Base-by-base conservation (phyloP, 2,329 filamentous ascomycete species). In the Fusarium clavum region DNA sequence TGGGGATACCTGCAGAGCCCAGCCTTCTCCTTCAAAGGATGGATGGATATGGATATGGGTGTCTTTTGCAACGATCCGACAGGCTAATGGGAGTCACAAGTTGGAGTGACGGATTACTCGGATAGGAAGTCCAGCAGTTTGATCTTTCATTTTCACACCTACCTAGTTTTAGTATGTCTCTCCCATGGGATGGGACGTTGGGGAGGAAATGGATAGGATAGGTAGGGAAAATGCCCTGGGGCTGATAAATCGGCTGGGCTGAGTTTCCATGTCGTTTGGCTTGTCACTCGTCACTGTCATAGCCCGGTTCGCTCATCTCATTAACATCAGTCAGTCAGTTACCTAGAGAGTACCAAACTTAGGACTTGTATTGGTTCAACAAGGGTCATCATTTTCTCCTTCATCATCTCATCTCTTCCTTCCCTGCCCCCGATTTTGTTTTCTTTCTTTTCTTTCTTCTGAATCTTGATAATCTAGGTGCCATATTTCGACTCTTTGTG, bases 201-300 rank as follows among this genome's bases (percentile, higher is more conserved):
- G 22, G 48, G 32, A 38, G 32, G 14, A n/a, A 20, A 52, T 27
- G 45, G 45, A 57, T 57, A 24, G 48, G 34, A 38, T 29, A 29
- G 14, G 14, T 34, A 34, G 29, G 41, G 52, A 44, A 54, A 54
- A 54, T 53, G 47, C 32, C 32, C 34, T 57, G 45, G 45, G 54
- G 73, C 71, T 75, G 70, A 76, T 77, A 76, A 78, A 78, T 76
- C 75, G 74, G 58, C 54, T 57, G 60, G 54, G 57, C 57, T 59
- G 57, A 56, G 57, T 29, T 34, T n/a, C 34, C 34, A 38, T 43
- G 58, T 58, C 29, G 46, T 61, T 70, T 55, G 59, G 55, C 67
- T 64, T 64, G 67, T 69, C 61, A 65, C 63, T 67, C 64, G 60
- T 68, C 62, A 72, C 57, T 67, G 56, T 34, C 61, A 55, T 44